These are phyloP conservation scores for Apiospora sp. DNA, from an alignment of 2,329 filamentous ascomycete species.

Conservation along the genomic window DNA sequence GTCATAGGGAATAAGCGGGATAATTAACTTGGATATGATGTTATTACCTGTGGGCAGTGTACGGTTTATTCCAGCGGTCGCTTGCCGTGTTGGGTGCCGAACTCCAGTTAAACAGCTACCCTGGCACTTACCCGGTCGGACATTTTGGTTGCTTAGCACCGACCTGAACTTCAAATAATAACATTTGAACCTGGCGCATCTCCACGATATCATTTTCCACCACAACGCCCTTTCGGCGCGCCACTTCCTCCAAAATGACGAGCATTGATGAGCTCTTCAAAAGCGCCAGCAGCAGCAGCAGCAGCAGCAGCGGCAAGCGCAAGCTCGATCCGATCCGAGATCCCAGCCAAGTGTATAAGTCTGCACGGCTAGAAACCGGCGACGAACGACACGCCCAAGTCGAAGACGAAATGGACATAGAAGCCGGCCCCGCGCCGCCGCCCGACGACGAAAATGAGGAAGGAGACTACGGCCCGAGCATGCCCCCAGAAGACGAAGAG, in stretches of 20 bases:
- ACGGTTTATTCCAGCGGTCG: no score
- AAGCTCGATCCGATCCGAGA: slow-evolving; percentile 69
- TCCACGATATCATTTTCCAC: neutral
- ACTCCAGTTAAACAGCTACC: neutral
- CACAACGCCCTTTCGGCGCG: slow-evolving; percentile 13
- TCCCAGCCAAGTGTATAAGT: slow-evolving; percentile 72
- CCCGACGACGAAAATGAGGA: slow-evolving; percentile 60
- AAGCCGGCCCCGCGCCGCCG: slow-evolving; percentile 59
- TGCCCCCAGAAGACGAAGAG: slow-evolving; percentile 37
- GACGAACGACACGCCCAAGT: slow-evolving; percentile 55
- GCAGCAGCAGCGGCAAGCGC: slow-evolving; percentile 69
- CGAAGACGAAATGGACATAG: slow-evolving; percentile 52
- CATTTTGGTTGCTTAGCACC: slow-evolving; percentile 17
- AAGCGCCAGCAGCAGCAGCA: slow-evolving; percentile 60
- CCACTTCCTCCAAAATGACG: slow-evolving; percentile 50
- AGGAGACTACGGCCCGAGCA: slow-evolving; percentile 41
- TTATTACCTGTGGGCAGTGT: no score
- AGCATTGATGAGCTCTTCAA: slow-evolving; percentile 69
- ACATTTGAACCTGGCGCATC: neutral
- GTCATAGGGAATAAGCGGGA: no score
- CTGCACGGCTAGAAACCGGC: slow-evolving; percentile 59
- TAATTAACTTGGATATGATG: no score
- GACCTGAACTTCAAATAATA: slow-evolving; percentile 3
- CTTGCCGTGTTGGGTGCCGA: neutral
- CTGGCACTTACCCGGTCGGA: neutral